phyloP scores from a whole-genome alignment of 148 eudicot genomes.

The Persicaria tinctoria region DNA sequence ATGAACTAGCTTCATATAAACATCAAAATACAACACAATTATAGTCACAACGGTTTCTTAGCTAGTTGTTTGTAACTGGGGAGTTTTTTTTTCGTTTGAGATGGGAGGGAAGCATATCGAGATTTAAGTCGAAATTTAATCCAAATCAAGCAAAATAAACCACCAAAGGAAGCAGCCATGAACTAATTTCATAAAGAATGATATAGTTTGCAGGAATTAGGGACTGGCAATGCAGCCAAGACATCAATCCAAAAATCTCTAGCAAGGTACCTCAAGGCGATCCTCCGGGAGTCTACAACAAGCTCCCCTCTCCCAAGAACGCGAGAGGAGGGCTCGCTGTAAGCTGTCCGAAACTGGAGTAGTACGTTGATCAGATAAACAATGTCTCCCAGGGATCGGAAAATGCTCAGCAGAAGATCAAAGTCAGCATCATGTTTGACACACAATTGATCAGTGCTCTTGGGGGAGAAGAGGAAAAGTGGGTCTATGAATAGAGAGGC shows the following conservation, averaged over 20 bases:
- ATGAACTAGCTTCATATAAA: too few species aligned
- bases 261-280: conserved; percentile 29
- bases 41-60: too few species aligned
- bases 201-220: too few species aligned
- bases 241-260: conserved; percentile 32
- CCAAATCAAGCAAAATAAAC: too few species aligned
- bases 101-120: too few species aligned
- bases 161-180: too few species aligned
- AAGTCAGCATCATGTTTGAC: conserved; percentile 27
- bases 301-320: conserved; percentile 43
- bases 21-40: too few species aligned
- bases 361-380: conserved; percentile 33
- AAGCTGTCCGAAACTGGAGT: conserved; percentile 32
- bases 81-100: too few species aligned
- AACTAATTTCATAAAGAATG: too few species aligned
- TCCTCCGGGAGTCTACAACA: conserved; percentile 20
- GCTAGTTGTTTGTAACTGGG: too few species aligned
- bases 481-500: conserved; percentile 46
- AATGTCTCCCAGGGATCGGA: conserved; percentile 29
- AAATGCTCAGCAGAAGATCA: conserved; percentile 28
- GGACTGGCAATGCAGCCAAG: too few species aligned
- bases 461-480: conserved; percentile 41
- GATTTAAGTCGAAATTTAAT: too few species aligned
- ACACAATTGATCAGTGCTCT: conserved; percentile 23
- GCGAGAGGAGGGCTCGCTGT: conserved; percentile 33